phyloP scores from a whole-genome alignment of 306 rosid species.

The Cicer yamashitae region DNA sequence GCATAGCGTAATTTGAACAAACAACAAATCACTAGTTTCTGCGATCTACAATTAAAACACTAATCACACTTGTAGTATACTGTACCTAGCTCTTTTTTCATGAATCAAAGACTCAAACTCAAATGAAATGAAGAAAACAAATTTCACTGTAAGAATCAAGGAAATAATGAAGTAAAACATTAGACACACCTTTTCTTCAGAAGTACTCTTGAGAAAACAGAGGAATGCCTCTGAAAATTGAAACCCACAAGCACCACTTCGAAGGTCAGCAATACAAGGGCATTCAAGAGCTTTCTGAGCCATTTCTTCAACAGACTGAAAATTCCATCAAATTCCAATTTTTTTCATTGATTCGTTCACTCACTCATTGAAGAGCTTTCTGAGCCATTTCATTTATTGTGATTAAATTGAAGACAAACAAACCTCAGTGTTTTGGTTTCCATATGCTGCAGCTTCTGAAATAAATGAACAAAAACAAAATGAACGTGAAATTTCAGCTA shows the following conservation, averaged over 20 bases:
- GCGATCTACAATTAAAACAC: too few relatives aligned
- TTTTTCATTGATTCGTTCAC: conserved; percentile 27
- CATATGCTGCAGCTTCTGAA: conserved; percentile 93
- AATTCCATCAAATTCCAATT: conserved; percentile 14
- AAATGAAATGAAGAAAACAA: conserved; percentile 5
- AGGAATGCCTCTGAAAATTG: conserved; percentile 88
- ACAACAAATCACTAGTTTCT: too few relatives aligned
- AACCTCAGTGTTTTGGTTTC: conserved; percentile 69
- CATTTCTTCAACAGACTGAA: conserved; percentile 85
- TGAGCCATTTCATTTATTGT: too few relatives aligned
- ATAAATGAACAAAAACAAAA: conserved; percentile 26
- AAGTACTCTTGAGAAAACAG: conserved; percentile 84
- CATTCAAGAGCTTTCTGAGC: conserved; percentile 89
- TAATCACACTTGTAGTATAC: too few relatives aligned
- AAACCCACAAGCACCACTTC: conserved; percentile 77
- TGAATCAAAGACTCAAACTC: conserved; percentile 4
- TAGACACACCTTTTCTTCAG: conserved; percentile 77
- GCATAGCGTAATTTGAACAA: too few relatives aligned
- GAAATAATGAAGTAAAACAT: conserved; percentile 14
- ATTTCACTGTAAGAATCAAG: not conserved
- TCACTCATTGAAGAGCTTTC: not conserved
- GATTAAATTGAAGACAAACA: conserved; percentile 41
- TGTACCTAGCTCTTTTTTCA: conserved; percentile 11
- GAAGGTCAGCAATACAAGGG: conserved; percentile 91
- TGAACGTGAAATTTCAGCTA: conserved; percentile 18